phyloP scores from a whole-genome alignment of 352 stramenopile genomes.

The Phytophthora cryptogea region DNA sequence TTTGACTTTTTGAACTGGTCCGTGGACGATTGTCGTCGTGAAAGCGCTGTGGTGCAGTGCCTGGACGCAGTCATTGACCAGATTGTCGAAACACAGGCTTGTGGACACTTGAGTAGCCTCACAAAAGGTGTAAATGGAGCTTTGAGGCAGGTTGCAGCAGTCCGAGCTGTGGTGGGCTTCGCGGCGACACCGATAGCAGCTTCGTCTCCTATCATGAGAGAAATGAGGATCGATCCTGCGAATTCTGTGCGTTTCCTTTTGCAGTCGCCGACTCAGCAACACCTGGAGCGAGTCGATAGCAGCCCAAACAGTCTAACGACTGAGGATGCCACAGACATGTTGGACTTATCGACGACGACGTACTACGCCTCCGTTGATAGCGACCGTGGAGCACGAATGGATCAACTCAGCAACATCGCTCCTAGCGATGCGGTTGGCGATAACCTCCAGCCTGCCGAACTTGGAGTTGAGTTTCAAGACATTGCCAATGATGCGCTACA shows the following conservation, averaged over 20 bases:
- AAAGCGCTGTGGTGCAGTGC: conserved; percentile 34
- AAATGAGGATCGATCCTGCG: background rate
- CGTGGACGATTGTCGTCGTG: conserved; percentile 34
- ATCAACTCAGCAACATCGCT: background rate
- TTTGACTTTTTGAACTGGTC: conserved; percentile 61
- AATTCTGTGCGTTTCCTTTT: background rate
- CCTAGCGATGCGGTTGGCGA: background rate
- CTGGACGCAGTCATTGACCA: conserved; percentile 36
- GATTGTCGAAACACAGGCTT: conserved; percentile 27
- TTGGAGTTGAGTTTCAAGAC: background rate
- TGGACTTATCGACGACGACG: conserved; percentile 25
- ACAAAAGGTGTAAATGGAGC: conserved; percentile 9
- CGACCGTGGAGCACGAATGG: background rate
- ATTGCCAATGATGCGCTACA: background rate
- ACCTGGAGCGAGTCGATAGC: background rate
- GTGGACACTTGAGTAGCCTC: conserved; percentile 26
- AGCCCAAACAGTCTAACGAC: conserved; percentile 1
- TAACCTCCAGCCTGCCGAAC: background rate
- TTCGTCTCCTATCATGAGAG: background rate
- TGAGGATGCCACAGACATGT: conserved; percentile 6
- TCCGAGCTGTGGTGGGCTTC: background rate
- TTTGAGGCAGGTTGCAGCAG: conserved; percentile 7
- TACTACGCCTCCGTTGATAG: conserved; percentile 18
- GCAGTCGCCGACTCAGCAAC: conserved; percentile 1
- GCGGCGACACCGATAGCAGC: background rate